Base-by-base conservation (phyloP, 345 rosid genomes). In the Rubroshorea leprosula region DNA sequence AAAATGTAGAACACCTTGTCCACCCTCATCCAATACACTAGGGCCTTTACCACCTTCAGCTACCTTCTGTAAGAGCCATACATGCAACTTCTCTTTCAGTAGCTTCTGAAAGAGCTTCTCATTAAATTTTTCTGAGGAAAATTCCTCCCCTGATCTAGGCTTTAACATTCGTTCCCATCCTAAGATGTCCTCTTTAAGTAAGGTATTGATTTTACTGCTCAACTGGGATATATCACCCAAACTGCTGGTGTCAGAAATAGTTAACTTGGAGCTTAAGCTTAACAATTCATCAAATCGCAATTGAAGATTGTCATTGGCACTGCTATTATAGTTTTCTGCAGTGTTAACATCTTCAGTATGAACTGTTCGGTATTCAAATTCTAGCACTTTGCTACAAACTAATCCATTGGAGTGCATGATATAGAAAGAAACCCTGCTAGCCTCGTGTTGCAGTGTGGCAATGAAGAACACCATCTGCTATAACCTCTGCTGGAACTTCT, bases 371-470 rank as follows among this genome's bases (percentile, higher is more conserved):
- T 71, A 93, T 65, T 93, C 99, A 68, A 93, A 93, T 70, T 89
- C 99, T 59, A 90, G 86, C 68, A 89, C 88, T 78, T 93, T 96
- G 43, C 99, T 93, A 70, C 99, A 93, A 23, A 97, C 97, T 73
- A 85, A 65, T 67, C 94, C 82, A 72, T 93, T 90, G 68, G 96
- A 93, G 76, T 91, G 72, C 58, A 96, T 87, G 48, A 93, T 78
- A 46, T 93, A 93, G 68, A 93, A 93, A 19, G 97, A 97, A 73
- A 93, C 88, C 68, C 77, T 74, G 48, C 92, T 96, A 60, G 74
- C 92, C 69, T 76, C 78, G 43, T 76, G 93, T 26, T 26, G 99
- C 92, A 70, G 84, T 66, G 64, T 60, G 72, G 69, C 96, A 93
- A 51, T 80, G 66, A 55, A 93, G 88, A 55, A 89, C 79, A 60